Evolutionary conservation across 2,329 filamentous ascomycete genomes (phyloP).

Genomic region (Paraconiothyrium sp.): DNA sequence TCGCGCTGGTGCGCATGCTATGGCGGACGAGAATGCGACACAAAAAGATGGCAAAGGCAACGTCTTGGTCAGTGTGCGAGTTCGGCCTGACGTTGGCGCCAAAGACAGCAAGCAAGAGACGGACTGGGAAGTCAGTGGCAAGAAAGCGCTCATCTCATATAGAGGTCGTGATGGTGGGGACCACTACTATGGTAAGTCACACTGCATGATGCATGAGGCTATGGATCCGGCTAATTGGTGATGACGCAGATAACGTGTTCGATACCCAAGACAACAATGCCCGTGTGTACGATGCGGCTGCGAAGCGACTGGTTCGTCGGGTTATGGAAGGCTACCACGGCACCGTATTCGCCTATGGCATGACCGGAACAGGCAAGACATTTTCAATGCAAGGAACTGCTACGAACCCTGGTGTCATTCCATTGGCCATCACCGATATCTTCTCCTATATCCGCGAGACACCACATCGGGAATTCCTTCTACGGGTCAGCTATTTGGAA

Average conservation of each 20-base stretch:
- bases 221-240: conserved; percentile 23
- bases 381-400: conserved; percentile 99
- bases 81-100: conserved; percentile 81
- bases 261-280: conserved; percentile 92
- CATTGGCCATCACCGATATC: conserved; percentile 96
- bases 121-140: conserved; percentile 92
- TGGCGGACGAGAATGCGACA: conserved; percentile 34
- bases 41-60: conserved; percentile 86
- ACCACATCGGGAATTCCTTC: conserved; percentile 89
- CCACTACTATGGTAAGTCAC: conserved; percentile 82
- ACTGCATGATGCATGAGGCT: conserved; percentile 25
- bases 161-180: conserved; percentile 90
- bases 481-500: conserved; percentile 96
- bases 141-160: conserved; percentile 82
- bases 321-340: conserved; percentile 99
- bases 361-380: conserved; percentile 98
- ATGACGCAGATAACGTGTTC: conserved; percentile 87
- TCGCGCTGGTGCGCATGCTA: conserved; percentile 51
- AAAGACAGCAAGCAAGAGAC: conserved; percentile 72
- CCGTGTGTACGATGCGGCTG: conserved; percentile 91
- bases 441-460: conserved; percentile 99
- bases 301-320: conserved; percentile 90
- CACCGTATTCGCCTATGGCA: conserved; percentile 97
- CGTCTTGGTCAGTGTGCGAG: conserved; percentile 92
- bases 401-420: conserved; percentile 94